Evolutionary conservation across 2,329 filamentous ascomycete genomes (phyloP).

Genomic region (Ophiostoma himal-ulmi): DNA sequence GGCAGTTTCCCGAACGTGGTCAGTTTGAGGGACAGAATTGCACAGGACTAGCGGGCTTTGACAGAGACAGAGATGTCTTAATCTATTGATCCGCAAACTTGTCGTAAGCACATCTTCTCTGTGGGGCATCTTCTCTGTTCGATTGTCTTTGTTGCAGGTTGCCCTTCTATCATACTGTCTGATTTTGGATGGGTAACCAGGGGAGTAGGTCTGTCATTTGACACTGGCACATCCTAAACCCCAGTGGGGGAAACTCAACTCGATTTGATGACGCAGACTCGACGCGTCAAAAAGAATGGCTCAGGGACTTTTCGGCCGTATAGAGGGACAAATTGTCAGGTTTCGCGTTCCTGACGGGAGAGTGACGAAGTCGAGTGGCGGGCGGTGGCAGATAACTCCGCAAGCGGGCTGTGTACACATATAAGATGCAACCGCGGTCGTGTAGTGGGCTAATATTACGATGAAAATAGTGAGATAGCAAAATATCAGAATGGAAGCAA

Average conservation of each 20-base stretch:
- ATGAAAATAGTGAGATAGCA: not conserved
- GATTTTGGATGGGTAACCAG: not conserved
- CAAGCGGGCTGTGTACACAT: not conserved
- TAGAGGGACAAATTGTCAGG: not conserved
- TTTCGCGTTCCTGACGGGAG: not conserved
- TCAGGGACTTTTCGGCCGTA: not conserved
- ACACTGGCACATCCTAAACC: not conserved
- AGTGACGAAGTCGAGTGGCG: slow-evolving; percentile 2
- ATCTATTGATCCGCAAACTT: not conserved
- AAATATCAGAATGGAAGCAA: not conserved
- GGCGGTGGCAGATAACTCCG: not conserved
- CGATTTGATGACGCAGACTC: slow-evolving; percentile 2
- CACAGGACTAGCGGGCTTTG: not conserved
- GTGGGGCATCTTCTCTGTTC: not conserved
- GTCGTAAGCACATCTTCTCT: not conserved
- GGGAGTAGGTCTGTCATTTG: not conserved
- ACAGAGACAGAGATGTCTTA: not conserved
- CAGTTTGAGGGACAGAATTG: not conserved
- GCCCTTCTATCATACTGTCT: not conserved
- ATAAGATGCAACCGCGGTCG: not conserved
- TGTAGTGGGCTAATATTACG: not conserved
- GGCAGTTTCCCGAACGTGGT: not conserved
- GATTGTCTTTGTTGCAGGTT: not conserved
- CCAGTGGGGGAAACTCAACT: not conserved
- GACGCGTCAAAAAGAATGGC: not conserved